Percentiles rank a stretch among this genome's conserved stretches.
These are phyloP conservation scores for Periconia digitata DNA, from an alignment of 2,329 filamentous ascomycete species.

Conservation along the genomic window DNA sequence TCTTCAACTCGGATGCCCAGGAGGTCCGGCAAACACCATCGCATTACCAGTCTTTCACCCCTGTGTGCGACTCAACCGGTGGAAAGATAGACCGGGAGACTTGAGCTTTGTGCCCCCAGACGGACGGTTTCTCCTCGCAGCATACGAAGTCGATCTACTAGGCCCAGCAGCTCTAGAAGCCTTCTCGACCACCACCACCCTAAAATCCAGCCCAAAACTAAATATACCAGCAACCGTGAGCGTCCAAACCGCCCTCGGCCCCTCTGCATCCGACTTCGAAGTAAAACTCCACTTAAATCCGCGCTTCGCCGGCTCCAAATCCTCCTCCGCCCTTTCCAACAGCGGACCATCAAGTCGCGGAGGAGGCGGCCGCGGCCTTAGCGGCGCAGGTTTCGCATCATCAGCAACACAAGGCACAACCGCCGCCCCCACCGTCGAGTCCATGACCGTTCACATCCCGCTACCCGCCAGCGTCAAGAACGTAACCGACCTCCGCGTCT, in stretches of 20 bases:
- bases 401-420: constrained; percentile 32
- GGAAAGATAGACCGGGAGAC: constrained; percentile 85
- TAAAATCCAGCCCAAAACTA: constrained; percentile 54
- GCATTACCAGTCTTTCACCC: constrained; percentile 94
- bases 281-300: constrained; percentile 72
- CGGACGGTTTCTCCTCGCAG: constrained; percentile 87
- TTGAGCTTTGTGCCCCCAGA: constrained; percentile 96
- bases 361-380: constrained; percentile 17
- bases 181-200: constrained; percentile 27
- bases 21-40: constrained; percentile 71
- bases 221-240: constrained; percentile 82
- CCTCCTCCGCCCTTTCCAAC: constrained; percentile 26
- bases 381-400: constrained; percentile 35
- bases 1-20: constrained; percentile 73
- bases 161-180: constrained; percentile 60
- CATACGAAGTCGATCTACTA: constrained; percentile 90
- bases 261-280: constrained; percentile 81
- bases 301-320: constrained; percentile 44
- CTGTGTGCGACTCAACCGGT: constrained; percentile 85
- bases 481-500: constrained; percentile 77
- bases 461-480: constrained; percentile 79
- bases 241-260: constrained; percentile 77
- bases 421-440: constrained; percentile 61
- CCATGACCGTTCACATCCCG: constrained; percentile 76
- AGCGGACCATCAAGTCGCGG: constrained; percentile 10